phyloP scores from a whole-genome alignment of 768 basidiomycete genomes.

The Termitomyces sp. region DNA sequence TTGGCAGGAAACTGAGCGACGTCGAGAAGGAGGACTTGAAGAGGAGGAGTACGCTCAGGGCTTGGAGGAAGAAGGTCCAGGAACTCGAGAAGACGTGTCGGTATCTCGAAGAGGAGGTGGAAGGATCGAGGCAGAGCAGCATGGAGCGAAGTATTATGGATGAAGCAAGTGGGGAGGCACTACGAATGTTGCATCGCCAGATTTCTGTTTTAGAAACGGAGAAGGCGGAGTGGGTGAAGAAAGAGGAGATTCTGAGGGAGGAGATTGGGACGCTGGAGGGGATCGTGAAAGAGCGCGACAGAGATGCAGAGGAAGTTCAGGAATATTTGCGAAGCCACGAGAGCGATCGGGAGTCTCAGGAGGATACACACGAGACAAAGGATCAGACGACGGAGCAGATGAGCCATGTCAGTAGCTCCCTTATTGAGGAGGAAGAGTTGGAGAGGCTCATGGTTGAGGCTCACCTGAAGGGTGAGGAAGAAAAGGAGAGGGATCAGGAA shows the following conservation, averaged over 20 bases:
- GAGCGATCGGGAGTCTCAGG: slow-evolving; percentile 48
- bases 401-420: slow-evolving; percentile 40
- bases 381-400: slow-evolving; percentile 64
- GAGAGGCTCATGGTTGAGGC: slow-evolving; percentile 36
- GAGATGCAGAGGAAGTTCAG: slow-evolving; percentile 42
- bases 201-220: slow-evolving; percentile 76
- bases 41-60: slow-evolving; percentile 47
- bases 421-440: slow-evolving; percentile 42
- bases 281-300: slow-evolving; percentile 40
- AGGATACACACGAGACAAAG: slow-evolving; percentile 50
- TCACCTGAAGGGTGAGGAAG: slow-evolving; percentile 37
- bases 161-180: slow-evolving; percentile 72
- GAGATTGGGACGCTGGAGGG: slow-evolving; percentile 50
- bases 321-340: slow-evolving; percentile 46
- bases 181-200: slow-evolving; percentile 76
- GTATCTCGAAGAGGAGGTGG: slow-evolving; percentile 81
- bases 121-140: slow-evolving; percentile 77
- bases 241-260: slow-evolving; percentile 37
- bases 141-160: slow-evolving; percentile 83
- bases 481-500: slow-evolving; percentile 39
- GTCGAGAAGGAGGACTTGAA: slow-evolving; percentile 64
- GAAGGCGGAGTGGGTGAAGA: slow-evolving; percentile 43
- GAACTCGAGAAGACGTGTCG: slow-evolving; percentile 69
- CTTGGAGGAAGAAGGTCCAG: slow-evolving; percentile 75
- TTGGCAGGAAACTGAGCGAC: slow-evolving; percentile 50